phyloP scores from a whole-genome alignment of 805 yeast genomes.

The Kuraishia borneana region DNA sequence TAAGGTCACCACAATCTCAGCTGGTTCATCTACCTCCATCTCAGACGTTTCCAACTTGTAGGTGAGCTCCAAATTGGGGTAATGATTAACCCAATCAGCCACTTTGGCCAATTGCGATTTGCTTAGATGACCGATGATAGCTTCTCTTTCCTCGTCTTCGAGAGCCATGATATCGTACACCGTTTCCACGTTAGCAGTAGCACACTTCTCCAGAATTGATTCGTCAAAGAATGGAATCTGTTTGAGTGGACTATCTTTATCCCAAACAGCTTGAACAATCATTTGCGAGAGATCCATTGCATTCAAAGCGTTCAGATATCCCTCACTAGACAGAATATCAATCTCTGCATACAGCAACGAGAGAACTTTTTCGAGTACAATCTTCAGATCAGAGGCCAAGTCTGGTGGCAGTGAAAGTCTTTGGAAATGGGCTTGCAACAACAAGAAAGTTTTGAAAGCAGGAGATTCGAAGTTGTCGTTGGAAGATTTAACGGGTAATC shows the following conservation, averaged over 20 bases:
- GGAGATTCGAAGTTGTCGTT: slow-evolving; percentile 33
- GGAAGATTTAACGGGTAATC: slow-evolving; percentile 50
- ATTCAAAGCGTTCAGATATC: slow-evolving; percentile 61
- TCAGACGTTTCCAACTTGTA: slow-evolving; percentile 35
- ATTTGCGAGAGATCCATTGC: slow-evolving; percentile 87
- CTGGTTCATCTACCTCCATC: slow-evolving; percentile 32
- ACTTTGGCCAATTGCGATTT: slow-evolving; percentile 46
- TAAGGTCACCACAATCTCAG: slow-evolving; percentile 33
- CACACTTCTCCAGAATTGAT: slow-evolving; percentile 42
- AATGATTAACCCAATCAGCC: slow-evolving; percentile 82
- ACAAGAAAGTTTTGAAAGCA: slow-evolving; percentile 56
- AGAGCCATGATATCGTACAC: slow-evolving; percentile 72
- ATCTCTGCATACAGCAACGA: slow-evolving; percentile 53
- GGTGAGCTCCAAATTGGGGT: slow-evolving; percentile 72
- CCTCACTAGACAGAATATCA: slow-evolving; percentile 73
- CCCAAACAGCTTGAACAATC: slow-evolving; percentile 84
- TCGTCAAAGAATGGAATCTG: slow-evolving; percentile 68
- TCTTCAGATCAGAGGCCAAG: slow-evolving; percentile 41
- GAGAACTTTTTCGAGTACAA: slow-evolving; percentile 37
- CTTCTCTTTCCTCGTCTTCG: slow-evolving; percentile 53
- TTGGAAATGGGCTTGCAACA: slow-evolving; percentile 75
- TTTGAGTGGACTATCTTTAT: slow-evolving; percentile 59
- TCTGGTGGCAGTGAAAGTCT: slow-evolving; percentile 55
- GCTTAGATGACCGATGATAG: slow-evolving; percentile 40
- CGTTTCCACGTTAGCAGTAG: slow-evolving; percentile 43